Evolutionary conservation across 495 filamentous ascomycete species (phyloP), one percentile per base, ranked within the genome.

Genomic region (Rostrohypoxylon terebratum): DNA sequence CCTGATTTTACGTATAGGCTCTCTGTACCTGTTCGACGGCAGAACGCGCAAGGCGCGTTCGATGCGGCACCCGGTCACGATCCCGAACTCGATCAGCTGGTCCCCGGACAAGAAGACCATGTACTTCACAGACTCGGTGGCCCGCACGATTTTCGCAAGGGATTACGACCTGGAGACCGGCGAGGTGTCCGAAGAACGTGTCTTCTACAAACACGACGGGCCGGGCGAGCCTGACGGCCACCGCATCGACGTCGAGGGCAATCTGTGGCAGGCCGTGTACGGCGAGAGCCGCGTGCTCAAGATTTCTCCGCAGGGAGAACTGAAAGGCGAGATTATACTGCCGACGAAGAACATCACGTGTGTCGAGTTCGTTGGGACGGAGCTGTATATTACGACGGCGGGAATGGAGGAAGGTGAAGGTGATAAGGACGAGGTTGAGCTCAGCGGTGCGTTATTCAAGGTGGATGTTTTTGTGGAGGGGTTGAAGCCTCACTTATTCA

Each of bases 31-130:
- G 33, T 83, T 86, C 73, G 66, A 78, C 75, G 53, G 33, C 10
- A 59, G 21, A 8, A 54, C 63, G 18, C 54, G 64, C 63, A 16
- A 68, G 21, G 65, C 72, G 68, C 73, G 62, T 66, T 53, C 66
- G 10, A 70, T 73, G 55, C 74, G 71, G 63, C 74, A 78, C 57
- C 76, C 77, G 9, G 72, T 96, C 57, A 90, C 86, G n/a, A 96
- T 97, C 72, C 94, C 94, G 53, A 97, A 98, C 80, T 90, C 92
- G 55, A 89, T 95, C 42, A 90, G 90, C 62, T 97, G 91, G 86
- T 87, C 85, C 48, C 81, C 82, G 14, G 88, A 93, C 73, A 82
- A 88, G 71, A 91, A 88, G 77, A 94, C 86, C 47, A 91, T 94
- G 87, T 97, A 93, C 83, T 91, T 94, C 79, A 93, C 90, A 45